Base-by-base conservation (phyloP, 2,329 filamentous ascomycete species). In the Plenodomus lindquistii region DNA sequence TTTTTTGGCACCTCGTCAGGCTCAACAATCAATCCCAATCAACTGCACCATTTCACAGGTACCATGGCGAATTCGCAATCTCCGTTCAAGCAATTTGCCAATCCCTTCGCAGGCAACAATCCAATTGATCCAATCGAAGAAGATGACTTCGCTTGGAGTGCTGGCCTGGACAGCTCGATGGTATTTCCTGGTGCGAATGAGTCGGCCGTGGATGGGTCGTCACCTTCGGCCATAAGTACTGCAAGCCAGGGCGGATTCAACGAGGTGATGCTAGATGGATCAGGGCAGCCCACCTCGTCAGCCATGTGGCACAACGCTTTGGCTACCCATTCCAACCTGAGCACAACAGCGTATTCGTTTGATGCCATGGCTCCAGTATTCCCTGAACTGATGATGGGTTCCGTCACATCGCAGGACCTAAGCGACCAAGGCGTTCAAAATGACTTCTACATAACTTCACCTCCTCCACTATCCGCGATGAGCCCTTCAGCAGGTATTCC, bases 141-240 rank as follows among this genome's bases (percentile, higher is more conserved):
- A 31, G 91, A 96, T 43, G 88, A 93, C 57, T 90, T 94, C 69
- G 88, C 91, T 62, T 97, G 91, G 91, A 83, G 85, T 74, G 86
- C 86, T 50, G 88, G 88, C 18, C 89, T 96, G 69, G 90, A 94
- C 55, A 84, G 87, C 63, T 84, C 88, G 38, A 81, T 72, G 63
- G 63, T 66, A 52, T 71, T 67, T 61, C 44, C 63, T 8, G 83
- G 82, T 47, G 76, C 79, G 46, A 88, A 87, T 63, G 91, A 96
- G 61, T 87, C 86, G 57, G 91, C 89, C 21, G 83, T 97, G 44
- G 93, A 96, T 63, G 91, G 89, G 50, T 97, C 94, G 10, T 97
- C 94, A 13, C 94, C 94, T 15, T 97, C 94, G 8, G 91, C 91
- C 39, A 93, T 97, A 71, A 97, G 93, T 76, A 96, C 90, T 37